These are phyloP conservation scores for Cenchrus fungigraminus DNA, from an alignment of 176 grass and related monocot species.

Conservation along the genomic window DNA sequence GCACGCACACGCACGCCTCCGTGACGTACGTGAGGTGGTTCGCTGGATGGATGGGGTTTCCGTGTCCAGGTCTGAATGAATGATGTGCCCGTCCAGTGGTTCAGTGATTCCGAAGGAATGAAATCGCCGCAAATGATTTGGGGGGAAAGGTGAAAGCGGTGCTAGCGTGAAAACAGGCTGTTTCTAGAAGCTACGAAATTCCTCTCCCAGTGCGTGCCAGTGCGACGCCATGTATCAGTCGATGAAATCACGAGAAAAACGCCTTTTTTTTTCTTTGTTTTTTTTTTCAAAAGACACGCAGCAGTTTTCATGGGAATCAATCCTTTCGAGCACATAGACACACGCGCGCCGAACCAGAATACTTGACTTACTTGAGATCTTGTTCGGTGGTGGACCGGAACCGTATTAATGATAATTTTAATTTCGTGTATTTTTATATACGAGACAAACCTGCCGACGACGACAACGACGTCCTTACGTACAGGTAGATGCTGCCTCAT, in stretches of 20 bases:
- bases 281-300: neutral
- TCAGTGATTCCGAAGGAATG: slow-evolving; percentile 13
- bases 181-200: slow-evolving; percentile 19
- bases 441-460: neutral
- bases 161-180: neutral
- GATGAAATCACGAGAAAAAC: too few species aligned
- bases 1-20: slow-evolving; percentile 23
- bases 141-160: neutral
- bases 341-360: neutral
- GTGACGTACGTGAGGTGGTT: slow-evolving; percentile 17
- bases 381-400: neutral
- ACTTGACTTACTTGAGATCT: neutral
- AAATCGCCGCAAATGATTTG: neutral
- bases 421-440: neutral
- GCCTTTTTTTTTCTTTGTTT: too few species aligned
- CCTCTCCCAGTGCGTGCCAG: neutral
- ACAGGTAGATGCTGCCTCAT: neutral
- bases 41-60: neutral
- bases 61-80: neutral
- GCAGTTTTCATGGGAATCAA: neutral
- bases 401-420: neutral
- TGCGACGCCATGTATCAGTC: neutral
- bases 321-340: neutral
- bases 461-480: neutral
- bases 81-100: too few species aligned